These are phyloP conservation scores for Colletotrichum horii DNA, from an alignment of 2,329 filamentous ascomycete genomes.

Conservation along the genomic window DNA sequence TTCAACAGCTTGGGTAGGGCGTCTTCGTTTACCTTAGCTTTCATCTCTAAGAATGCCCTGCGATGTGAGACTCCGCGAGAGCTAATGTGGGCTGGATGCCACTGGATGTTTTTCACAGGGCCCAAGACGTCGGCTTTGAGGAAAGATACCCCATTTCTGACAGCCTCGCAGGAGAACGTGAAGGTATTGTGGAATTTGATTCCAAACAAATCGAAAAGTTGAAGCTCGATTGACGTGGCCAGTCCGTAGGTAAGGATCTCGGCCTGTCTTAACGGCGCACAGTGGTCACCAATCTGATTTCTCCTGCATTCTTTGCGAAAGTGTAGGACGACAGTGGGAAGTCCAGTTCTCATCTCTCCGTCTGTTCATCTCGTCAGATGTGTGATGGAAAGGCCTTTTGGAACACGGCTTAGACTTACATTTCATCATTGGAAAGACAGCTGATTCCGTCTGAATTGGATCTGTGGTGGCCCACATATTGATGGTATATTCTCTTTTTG, in stretches of 20 bases:
- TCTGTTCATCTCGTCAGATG: no score
- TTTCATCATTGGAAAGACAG: no score
- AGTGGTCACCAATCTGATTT: background rate
- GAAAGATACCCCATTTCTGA: background rate
- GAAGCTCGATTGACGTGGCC: background rate
- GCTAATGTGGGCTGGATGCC: background rate
- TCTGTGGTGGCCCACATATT: no score
- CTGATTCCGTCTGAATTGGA: no score
- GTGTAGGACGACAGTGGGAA: background rate
- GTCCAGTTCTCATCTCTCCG: no score
- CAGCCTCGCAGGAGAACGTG: fast-evolving
- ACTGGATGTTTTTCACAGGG: background rate
- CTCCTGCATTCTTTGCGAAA: background rate
- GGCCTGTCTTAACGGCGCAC: background rate
- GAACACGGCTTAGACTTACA: no score
- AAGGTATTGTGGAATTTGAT: background rate
- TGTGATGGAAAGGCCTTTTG: no score
- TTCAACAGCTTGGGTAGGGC: background rate
- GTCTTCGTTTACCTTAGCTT: background rate
- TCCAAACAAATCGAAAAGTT: background rate
- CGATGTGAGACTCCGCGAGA: background rate
- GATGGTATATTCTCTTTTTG: background rate
- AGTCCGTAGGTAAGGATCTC: fast-evolving
- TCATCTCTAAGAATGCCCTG: background rate
- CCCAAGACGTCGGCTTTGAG: background rate